Conservation (phyloP, 345 rosid species). For the Psidium friedrichsthalianum region DNA sequence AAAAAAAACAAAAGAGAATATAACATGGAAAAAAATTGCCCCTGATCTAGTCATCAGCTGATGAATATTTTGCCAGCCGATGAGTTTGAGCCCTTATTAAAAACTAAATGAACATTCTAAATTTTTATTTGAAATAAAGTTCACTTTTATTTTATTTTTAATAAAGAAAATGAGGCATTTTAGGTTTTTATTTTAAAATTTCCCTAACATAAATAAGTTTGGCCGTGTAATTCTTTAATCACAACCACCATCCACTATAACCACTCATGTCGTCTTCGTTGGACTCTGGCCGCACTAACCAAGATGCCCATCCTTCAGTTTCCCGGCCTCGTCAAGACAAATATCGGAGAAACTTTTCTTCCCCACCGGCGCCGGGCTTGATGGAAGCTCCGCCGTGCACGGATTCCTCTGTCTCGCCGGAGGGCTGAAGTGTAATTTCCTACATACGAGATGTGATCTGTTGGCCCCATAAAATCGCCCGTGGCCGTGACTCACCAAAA, state of each 20-base stretch:
- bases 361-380: background rate
- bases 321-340: background rate
- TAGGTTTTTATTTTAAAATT: no score
- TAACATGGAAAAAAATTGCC: no score
- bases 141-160: no score
- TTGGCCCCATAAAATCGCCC: background rate
- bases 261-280: background rate
- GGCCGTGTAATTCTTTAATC: background rate
- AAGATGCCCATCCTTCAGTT: no score
- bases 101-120: no score
- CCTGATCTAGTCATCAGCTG: no score
- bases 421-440: background rate
- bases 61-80: no score
- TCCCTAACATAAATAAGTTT: background rate
- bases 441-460: background rate
- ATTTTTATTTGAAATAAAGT: no score
- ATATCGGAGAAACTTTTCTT: background rate
- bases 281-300: background rate
- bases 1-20: no score
- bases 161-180: no score
- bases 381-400: background rate
- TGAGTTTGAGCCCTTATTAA: no score
- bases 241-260: background rate
- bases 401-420: background rate
- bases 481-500: background rate